Base-by-base conservation (phyloP, 2,329 filamentous ascomycete genomes). In the Fusarium sp. region DNA sequence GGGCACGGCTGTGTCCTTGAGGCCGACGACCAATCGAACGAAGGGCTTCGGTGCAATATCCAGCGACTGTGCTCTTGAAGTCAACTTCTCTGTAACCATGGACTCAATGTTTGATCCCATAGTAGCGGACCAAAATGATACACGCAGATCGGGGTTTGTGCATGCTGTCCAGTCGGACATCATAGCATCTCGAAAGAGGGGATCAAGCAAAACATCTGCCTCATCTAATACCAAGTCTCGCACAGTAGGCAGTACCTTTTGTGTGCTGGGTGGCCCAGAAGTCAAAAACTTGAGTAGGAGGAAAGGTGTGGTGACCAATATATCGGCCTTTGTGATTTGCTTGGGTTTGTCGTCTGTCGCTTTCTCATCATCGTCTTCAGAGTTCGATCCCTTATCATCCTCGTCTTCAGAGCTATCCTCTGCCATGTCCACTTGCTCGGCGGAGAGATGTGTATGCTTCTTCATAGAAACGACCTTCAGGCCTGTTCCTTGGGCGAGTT, bases 1-100 rank as follows among this genome's bases (percentile, higher is more conserved):
- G 40, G 96, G 94, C 49, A 99, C 91, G 4, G 95, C 94, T 4
- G 94, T 94, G 79, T 99, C 96, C 80, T 98, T 98, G 47, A 99
- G 83, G 6, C 96, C 96, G n/a, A 98, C 93, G 8, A 99, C 93
- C 8, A 98, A 85, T 42, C 96, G 91, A 66, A 98, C 78, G 4
- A 97, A 83, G 21, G 84, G 89, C 63, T 80, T 83, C 27, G 75
- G 74, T 14, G 71, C 66, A 35, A 73, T 67, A 20, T 70, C 74
- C 69, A 84, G 79, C 36, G 64, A 75, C 40, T 79, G 76, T 49
- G 78, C 84, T 35, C 89, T 85, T 11, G 83, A 80, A 37, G 84
- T 80, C 49, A 96, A 86, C 15, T 90, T 90, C n/a, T 88, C 86
- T 9, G 86, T 86, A 45, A 93, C 87, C 10, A 97, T 83, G 20